Evolutionary conservation across 2,329 filamentous ascomycete genomes (phyloP).

Genomic region (Bertia moriformis): DNA sequence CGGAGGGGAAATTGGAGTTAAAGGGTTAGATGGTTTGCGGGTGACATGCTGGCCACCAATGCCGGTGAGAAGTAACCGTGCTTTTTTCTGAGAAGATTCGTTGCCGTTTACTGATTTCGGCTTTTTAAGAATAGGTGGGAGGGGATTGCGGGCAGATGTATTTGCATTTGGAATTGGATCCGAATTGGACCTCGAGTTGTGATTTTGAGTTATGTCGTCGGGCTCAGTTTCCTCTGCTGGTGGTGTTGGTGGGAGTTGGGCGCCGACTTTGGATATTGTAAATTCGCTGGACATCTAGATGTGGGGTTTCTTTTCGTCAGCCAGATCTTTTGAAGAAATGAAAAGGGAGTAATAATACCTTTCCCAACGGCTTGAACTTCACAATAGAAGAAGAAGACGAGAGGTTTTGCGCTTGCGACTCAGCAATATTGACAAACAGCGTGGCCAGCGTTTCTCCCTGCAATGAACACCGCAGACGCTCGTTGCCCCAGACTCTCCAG

Average conservation of each 20-base stretch:
- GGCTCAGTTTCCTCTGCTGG: no score
- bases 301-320: neutral
- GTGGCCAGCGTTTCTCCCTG: neutral
- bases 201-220: no score
- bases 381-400: no score
- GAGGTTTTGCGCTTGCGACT: neutral
- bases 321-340: no score
- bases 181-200: neutral
- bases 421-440: neutral
- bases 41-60: neutral
- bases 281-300: neutral
- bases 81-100: neutral
- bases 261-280: no score
- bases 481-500: slow-evolving; percentile 52
- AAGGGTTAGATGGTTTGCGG: neutral
- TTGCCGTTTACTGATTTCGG: neutral
- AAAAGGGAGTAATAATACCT: no score
- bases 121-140: neutral
- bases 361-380: no score
- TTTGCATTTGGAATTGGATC: neutral
- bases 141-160: no score
- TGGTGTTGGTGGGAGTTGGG: no score
- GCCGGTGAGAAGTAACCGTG: neutral
- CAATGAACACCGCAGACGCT: slow-evolving; percentile 16
- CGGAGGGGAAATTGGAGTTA: no score